Evolutionary conservation across 345 rosid genomes (phyloP).

Genomic region (Eucalyptus leucophloia): DNA sequence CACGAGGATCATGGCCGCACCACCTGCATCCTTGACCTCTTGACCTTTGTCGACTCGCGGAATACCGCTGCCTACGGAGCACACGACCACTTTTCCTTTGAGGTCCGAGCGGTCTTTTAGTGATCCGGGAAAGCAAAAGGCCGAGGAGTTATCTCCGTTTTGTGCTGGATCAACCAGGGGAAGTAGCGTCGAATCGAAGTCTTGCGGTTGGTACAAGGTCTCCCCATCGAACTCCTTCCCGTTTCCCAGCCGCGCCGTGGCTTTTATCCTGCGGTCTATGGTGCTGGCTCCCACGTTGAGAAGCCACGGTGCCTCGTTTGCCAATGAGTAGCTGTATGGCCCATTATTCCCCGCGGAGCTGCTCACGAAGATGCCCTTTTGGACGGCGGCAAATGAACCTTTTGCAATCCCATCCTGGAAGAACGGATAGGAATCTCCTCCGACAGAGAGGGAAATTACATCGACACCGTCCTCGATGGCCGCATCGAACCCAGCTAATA

Average conservation of each 20-base stretch:
- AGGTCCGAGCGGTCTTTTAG: neutral
- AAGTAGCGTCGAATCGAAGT: conserved; percentile 1
- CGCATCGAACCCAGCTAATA: conserved; percentile 40
- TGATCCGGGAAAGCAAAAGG: conserved; percentile 6
- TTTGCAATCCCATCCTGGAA: conserved; percentile 13
- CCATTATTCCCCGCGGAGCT: conserved; percentile 53
- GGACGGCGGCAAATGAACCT: conserved; percentile 33
- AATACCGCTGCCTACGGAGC: neutral
- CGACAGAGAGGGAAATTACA: conserved; percentile 39
- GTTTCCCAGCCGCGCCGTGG: conserved; percentile 32
- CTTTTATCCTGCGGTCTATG: conserved; percentile 34
- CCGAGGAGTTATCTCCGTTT: conserved; percentile 3
- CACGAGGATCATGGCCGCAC: conserved; percentile 14
- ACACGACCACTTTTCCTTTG: conserved; percentile 20
- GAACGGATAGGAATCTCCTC: conserved; percentile 20
- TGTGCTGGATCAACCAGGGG: conserved; percentile 30
- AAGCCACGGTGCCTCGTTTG: conserved; percentile 51
- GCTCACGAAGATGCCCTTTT: conserved; percentile 37
- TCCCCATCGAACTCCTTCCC: conserved; percentile 15
- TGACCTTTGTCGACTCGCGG: conserved; percentile 7
- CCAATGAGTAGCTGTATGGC: conserved; percentile 7
- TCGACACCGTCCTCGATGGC: conserved; percentile 47
- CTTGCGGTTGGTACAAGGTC: conserved; percentile 22
- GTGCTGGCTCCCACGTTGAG: conserved; percentile 53
- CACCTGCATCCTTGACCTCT: conserved; percentile 22